Evolutionary conservation across 345 rosid species (phyloP).

Genomic region (Moricandia moricandioides): DNA sequence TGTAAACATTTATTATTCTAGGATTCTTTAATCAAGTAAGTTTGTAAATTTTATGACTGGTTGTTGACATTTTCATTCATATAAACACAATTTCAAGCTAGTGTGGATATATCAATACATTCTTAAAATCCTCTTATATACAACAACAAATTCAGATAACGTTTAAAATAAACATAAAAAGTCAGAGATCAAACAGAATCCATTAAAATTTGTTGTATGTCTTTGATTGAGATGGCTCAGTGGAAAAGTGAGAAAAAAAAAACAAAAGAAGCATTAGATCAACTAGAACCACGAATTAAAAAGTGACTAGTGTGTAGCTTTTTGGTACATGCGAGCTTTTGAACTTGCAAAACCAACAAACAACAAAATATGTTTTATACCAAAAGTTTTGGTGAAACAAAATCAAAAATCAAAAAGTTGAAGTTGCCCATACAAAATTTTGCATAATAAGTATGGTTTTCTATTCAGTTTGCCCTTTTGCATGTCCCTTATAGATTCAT

Average conservation of each 20-base stretch:
- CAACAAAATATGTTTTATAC: not conserved
- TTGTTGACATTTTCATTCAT: not conserved
- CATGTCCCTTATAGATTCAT: not conserved
- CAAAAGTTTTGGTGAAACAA: not conserved
- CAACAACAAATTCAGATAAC: not conserved
- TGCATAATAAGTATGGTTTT: not conserved
- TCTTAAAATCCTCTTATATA: not conserved
- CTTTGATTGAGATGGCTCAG: not conserved
- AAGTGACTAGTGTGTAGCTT: not conserved
- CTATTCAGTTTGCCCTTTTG: not conserved
- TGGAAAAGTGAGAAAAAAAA: not conserved
- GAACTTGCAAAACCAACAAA: not conserved
- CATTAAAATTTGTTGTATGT: not conserved
- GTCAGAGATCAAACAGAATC: not conserved
- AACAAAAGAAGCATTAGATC: not conserved
- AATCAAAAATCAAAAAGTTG: not conserved
- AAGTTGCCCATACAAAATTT: not conserved
- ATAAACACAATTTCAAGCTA: not conserved
- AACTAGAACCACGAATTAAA: not conserved
- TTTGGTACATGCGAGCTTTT: conserved; percentile 10
- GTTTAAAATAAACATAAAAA: not conserved
- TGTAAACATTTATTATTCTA: not conserved
- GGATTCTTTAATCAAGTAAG: not conserved
- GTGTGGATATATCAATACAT: not conserved
- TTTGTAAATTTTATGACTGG: not conserved